These are phyloP conservation scores for Cladosporium velox DNA, from an alignment of 2,329 filamentous ascomycete species.

Conservation along the genomic window DNA sequence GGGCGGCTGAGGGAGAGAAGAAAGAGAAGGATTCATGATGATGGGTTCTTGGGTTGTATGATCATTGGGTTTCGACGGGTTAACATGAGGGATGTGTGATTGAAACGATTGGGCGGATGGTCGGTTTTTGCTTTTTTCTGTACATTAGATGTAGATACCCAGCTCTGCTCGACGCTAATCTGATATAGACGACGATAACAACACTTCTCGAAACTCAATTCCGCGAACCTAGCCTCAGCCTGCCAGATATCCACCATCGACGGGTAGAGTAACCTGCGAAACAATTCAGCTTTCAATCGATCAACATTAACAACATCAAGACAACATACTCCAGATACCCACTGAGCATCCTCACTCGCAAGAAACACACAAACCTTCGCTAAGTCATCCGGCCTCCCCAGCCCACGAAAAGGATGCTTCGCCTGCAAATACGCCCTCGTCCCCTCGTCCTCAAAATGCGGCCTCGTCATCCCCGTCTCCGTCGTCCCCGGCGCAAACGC, in stretches of 20 bases:
- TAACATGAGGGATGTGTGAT: background rate
- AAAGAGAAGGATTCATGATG: constrained; percentile 11
- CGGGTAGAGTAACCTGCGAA: constrained; percentile 21
- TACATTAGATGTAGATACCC: constrained; percentile 13
- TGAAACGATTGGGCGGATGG: background rate
- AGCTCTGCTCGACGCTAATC: constrained; percentile 1
- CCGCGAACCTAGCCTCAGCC: background rate
- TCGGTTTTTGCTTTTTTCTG: background rate
- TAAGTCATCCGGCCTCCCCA: constrained; percentile 71
- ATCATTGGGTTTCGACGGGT: background rate
- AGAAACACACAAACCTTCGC: constrained; percentile 83
- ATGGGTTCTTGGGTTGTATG: background rate
- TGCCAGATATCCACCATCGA: constrained; percentile 24
- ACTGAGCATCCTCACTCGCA: constrained; percentile 75
- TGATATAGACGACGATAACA: background rate
- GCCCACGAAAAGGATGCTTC: constrained; percentile 74
- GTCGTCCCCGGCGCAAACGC: constrained; percentile 34
- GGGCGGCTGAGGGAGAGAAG: background rate
- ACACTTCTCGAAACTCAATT: background rate
- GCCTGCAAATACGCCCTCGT: constrained; percentile 79
- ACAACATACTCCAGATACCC: constrained; percentile 66
- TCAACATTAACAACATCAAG: background rate
- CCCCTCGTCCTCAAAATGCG: constrained; percentile 32
- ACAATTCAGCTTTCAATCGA: background rate
- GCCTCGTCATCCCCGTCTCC: constrained; percentile 28